Conservation (phyloP, 148 eudicot genomes). For the Diospyros lotus region DNA sequence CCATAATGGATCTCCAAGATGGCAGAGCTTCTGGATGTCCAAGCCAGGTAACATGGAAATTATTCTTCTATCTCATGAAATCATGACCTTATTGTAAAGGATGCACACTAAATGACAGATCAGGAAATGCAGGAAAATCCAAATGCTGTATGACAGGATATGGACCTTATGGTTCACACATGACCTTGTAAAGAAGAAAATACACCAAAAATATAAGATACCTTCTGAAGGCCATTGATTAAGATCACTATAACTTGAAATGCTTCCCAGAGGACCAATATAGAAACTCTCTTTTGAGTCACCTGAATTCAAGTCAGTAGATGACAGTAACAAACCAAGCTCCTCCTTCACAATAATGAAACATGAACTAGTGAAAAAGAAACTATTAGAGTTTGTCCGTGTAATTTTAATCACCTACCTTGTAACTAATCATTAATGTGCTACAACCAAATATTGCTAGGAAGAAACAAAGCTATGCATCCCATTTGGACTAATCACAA, state of each 20-base stretch:
- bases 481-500: neutral
- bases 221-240: constrained; percentile 86
- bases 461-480: neutral
- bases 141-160: neutral
- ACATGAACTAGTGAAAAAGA: neutral
- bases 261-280: constrained; percentile 52
- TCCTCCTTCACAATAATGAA: neutral
- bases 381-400: neutral
- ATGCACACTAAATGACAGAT: constrained; percentile 3
- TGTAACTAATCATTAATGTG: no score
- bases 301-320: constrained; percentile 29
- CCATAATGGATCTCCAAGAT: constrained; percentile 41
- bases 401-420: neutral
- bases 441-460: neutral
- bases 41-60: neutral
- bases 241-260: constrained; percentile 16
- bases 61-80: neutral
- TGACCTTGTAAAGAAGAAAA: neutral
- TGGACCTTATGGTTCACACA: no score
- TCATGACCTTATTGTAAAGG: neutral
- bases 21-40: constrained; percentile 37
- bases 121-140: constrained; percentile 2
- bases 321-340: neutral
- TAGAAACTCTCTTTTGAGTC: constrained; percentile 75
- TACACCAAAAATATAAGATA: constrained; percentile 15